These are phyloP conservation scores for Aspergillus eucalypticola DNA, from an alignment of 2,329 filamentous ascomycete species.

Conservation along the genomic window DNA sequence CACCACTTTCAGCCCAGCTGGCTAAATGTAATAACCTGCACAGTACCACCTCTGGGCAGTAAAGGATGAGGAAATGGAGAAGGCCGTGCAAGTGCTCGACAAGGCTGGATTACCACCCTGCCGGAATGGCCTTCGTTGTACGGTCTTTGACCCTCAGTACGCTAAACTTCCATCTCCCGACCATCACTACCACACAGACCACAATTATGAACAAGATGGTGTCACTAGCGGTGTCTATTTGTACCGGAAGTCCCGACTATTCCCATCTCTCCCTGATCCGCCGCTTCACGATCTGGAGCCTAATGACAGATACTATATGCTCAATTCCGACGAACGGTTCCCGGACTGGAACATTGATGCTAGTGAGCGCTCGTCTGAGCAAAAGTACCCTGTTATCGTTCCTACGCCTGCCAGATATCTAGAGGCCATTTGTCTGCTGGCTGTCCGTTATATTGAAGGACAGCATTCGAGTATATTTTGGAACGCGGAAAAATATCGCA, in stretches of 20 bases:
- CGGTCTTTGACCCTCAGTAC: background rate
- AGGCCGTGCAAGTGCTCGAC: conserved; percentile 1
- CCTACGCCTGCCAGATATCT: conserved; percentile 1
- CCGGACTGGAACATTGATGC: background rate
- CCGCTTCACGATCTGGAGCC: background rate
- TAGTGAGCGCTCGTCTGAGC: background rate
- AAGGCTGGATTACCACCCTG: background rate
- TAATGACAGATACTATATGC: conserved; percentile 2
- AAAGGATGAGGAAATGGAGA: background rate
- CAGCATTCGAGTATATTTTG: background rate
- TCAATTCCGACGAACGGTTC: background rate
- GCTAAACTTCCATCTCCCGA: background rate
- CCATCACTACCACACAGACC: conserved; percentile 10
- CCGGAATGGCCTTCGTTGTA: background rate
- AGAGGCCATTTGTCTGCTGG: conserved; percentile 2
- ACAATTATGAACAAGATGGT: background rate
- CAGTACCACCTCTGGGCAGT: background rate
- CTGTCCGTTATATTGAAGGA: conserved; percentile 10
- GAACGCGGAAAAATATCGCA: background rate
- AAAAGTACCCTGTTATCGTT: conserved; percentile 3
- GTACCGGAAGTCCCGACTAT: conserved; percentile 7
- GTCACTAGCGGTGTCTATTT: background rate
- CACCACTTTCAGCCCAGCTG: background rate
- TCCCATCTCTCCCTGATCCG: background rate
- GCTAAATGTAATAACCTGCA: background rate